Evolutionary conservation across 2,329 filamentous ascomycete genomes (phyloP), one percentile per base, ranked within the genome.

Genomic region (Helicocarpus griseus): DNA sequence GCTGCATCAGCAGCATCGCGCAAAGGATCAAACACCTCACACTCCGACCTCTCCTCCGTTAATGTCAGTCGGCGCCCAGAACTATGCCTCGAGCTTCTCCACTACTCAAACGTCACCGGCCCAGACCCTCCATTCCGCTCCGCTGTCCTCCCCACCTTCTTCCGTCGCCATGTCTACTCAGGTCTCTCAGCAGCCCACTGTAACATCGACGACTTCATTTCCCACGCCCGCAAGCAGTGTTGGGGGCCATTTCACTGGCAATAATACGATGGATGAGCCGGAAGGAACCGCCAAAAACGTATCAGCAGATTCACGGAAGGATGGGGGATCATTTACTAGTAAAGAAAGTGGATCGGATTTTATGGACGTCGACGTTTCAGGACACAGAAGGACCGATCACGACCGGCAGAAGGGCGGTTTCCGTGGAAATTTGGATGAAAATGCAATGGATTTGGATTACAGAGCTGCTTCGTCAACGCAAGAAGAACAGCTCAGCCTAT

Each of bases 61-160:
- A 66, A 75, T 75, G 73, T 74, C 72, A 67, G 69, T 73, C 63
- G 70, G 69, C 60, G 67, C 71, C 62, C 69, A 69, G 63, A 73
- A 68, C 60, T 69, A 75, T 75, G 73, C 67, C 65, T 67, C 69
- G 61, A 65, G 66, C 59, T 68, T 71, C 63, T 63, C 65, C 64
- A 65, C 70, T 60, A 63, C 66, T 61, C 69, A 73, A 63, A 64
- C 69, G 61, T 72, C 71, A 64, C 67, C 71, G 57, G 67, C 68
- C 59, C 65, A 72, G 65, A 64, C 68, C 62, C 67, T 66, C 60
- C 69, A 69, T 64, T 61, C 65, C 58, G 61, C 65, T 53, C 64
- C 67, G 54, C 60, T 67, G 54, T 68, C 70, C 47, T 69, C 69
- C 45, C 68, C 68, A 48, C 66, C 69, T 44, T 69, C 68, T 29